Base-by-base conservation (phyloP, 1,284 basidiomycete species). In the Ceratorhiza oryzae-sativae region DNA sequence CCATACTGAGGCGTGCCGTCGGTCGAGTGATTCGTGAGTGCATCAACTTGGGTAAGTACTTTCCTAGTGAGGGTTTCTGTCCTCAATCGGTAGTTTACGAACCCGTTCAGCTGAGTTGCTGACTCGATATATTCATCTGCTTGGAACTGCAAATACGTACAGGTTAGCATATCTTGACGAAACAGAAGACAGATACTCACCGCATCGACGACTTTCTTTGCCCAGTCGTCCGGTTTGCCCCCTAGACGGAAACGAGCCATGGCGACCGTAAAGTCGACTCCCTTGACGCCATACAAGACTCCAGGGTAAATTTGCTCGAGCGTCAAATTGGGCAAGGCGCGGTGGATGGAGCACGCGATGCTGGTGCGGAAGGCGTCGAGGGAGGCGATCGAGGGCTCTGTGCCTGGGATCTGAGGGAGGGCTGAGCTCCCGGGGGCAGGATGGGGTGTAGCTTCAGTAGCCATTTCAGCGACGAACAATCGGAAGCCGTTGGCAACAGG, bases 211-310 rank as follows among this genome's bases (percentile, higher is more conserved):
- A 98, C 90, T 80, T 90, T 88, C 75, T 87, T 84, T 1, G 90
- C 93, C 46, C 92, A 84, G 63, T 92, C 90, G 71, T 93, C 90
- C 1, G 91, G 86, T 78, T 97, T 97, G 48, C 89, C 93, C 3
- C 89, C 89, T 60, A 98, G 84, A 76, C 93, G 86, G 83, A 97
- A 98, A 72, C 97, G 87, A 30, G 96, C 94, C 49, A 98, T 81
- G 3, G 97, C 95, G 36, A 99, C 87, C 0, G 92, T 93, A 77
- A 97, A 95, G 82, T 99, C 97, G 56, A 87, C 89, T 18, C 92
- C 93, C 82, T 97, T 96, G 82, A 95, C 95, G 59, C 93, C 93
- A 76, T 91, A 91, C 80, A 96, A 92, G 4, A 98, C 91, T 15
- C 92, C 96, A 32, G 86, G 81, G 79, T 92, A 97, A 0, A 90